Base-by-base conservation (phyloP, 805 yeast species). In the Lachancea cidri region DNA sequence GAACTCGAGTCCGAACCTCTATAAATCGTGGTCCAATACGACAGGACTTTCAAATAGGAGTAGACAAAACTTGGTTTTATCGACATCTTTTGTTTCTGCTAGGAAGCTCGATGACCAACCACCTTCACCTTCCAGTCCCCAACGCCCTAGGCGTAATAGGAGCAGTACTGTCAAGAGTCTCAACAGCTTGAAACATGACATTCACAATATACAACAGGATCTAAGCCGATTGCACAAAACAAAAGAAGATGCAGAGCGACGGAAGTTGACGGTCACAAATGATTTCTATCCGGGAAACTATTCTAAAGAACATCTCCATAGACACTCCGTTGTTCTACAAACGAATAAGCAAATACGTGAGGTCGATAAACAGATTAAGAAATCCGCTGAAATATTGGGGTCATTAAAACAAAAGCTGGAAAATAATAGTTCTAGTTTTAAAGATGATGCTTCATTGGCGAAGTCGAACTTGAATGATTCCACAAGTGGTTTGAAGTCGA, bases 281-380 rank as follows among this genome's bases (percentile, higher is more conserved):
- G 63, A 58, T 37, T 61, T 62, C 3, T 60, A 53, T 42, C 51
- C 57, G 16, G 66, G 65, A 16, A 50, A 55, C 3, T 64, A 64
- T 32, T 60, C 66, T 2, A 58, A 65, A 2, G 62, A 58, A n/a
- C 67, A 62, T 50, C 39, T 62, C 22, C 62, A 60, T 24, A 54
- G 57, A 31, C 65, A 64, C 46, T 58, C 67, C 2, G 46, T 55
- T 50, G 54, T 61, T 25, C 56, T 64, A 4, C 57, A 54, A 38
- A 52, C 64, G 3, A 62, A 60, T 37, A 54, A 61, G 7, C 60
- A 58, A 33, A 50, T 62, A 9, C 50, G 64, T 37, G 65, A 62
- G 41, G 42, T 51, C 14, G 64, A 56, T 27, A 54, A 52, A 31
- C 45, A 49, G 9, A 60, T 62, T 13, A 62, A 55, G 33, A 54